phyloP scores from a whole-genome alignment of 1,284 basidiomycete genomes.

The Sanghuangporus baumii region DNA sequence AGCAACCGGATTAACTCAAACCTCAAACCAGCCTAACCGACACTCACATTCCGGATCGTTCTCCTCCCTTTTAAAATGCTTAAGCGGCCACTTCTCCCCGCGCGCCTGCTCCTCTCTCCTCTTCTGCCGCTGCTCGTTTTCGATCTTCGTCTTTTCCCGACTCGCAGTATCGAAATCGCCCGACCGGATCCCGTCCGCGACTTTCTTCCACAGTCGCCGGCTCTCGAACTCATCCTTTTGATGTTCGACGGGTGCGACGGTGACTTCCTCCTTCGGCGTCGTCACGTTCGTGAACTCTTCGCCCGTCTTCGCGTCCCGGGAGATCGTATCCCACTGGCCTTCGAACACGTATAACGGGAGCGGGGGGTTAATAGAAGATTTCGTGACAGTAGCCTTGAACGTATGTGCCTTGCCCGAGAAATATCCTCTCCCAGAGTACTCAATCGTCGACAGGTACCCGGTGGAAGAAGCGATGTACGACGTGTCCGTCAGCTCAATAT shows the following conservation, averaged over 20 bases:
- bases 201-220: constrained; percentile 79
- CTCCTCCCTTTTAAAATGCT: constrained; percentile 68
- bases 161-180: constrained; percentile 92
- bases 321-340: constrained; percentile 83
- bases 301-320: constrained; percentile 46
- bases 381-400: constrained; percentile 77
- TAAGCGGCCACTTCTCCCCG: constrained; percentile 70
- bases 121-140: constrained; percentile 92
- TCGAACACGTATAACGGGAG: constrained; percentile 60
- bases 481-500: constrained; percentile 85
- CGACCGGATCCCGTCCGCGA: constrained; percentile 87
- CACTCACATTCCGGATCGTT: constrained; percentile 66
- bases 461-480: constrained; percentile 82
- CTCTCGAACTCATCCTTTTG: constrained; percentile 82
- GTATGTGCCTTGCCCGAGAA: constrained; percentile 91
- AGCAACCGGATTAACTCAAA: background rate
- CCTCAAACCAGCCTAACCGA: background rate
- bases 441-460: constrained; percentile 67
- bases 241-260: constrained; percentile 49
- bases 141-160: constrained; percentile 86
- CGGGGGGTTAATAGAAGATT: constrained; percentile 27
- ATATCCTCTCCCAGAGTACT: constrained; percentile 95
- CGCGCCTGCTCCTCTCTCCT: constrained; percentile 78
- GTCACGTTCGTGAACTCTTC: constrained; percentile 61
- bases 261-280: constrained; percentile 68